These are phyloP conservation scores for Arachis stenosperma DNA, from an alignment of 306 rosid genomes.

Conservation along the genomic window DNA sequence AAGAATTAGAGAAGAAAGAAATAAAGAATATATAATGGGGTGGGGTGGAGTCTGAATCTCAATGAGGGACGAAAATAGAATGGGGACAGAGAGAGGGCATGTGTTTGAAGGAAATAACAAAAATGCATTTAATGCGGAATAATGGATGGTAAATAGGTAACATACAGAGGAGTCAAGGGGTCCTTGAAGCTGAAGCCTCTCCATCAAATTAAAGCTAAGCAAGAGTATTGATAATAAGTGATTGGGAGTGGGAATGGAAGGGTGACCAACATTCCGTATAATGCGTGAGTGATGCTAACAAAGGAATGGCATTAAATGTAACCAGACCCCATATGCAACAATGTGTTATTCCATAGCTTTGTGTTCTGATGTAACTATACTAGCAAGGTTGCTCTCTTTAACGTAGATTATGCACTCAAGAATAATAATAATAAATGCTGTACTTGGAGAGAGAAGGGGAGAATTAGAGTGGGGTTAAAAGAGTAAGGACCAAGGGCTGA, in stretches of 20 bases:
- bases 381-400: background rate
- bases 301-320: conserved; percentile 65
- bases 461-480: conserved; percentile 3
- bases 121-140: conserved; percentile 52
- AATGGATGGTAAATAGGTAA: background rate
- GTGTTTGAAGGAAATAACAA: conserved; percentile 42
- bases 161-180: conserved; percentile 73
- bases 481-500: conserved; percentile 13
- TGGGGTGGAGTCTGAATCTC: conserved; percentile 19
- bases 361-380: conserved; percentile 35
- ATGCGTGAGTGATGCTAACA: conserved; percentile 47
- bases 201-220: conserved; percentile 62
- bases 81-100: conserved; percentile 27
- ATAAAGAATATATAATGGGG: conserved; percentile 32
- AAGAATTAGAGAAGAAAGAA: background rate
- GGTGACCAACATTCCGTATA: conserved; percentile 65
- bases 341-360: conserved; percentile 45
- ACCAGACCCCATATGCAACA: conserved; percentile 54
- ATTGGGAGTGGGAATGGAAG: background rate
- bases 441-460: conserved; percentile 40
- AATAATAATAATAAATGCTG: conserved; percentile 52
- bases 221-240: too few relatives aligned
- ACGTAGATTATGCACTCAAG: background rate
- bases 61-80: conserved; percentile 43
- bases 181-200: conserved; percentile 73